phyloP scores from a whole-genome alignment of 345 rosid genomes.

The Streptanthus diversifolius region DNA sequence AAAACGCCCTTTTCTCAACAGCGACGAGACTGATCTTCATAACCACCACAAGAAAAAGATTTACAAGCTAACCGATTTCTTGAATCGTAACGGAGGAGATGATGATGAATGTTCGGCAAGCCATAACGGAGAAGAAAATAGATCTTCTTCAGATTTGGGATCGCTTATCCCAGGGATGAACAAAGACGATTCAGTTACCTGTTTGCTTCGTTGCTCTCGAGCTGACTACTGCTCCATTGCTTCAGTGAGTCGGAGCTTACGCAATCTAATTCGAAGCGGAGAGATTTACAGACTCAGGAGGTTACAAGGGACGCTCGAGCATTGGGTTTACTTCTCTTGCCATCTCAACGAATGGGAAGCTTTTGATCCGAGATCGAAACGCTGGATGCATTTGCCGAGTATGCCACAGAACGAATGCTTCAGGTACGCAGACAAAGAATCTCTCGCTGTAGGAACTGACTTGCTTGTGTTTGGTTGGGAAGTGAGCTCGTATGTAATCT shows the following conservation, averaged over 20 bases:
- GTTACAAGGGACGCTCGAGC: conserved; percentile 47
- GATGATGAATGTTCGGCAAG: background rate
- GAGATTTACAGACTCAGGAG: conserved; percentile 53
- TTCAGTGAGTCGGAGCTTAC: conserved; percentile 40
- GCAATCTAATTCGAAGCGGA: conserved; percentile 42
- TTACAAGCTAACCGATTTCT: conserved; percentile 9
- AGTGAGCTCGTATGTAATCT: conserved; percentile 37
- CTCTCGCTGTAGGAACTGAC: conserved; percentile 61
- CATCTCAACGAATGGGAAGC: conserved; percentile 71
- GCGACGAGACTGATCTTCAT: conserved; percentile 15
- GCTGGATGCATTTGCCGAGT: conserved; percentile 70
- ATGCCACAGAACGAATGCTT: conserved; percentile 55
- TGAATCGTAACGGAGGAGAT: background rate
- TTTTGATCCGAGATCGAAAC: conserved; percentile 54
- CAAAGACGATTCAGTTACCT: conserved; percentile 55
- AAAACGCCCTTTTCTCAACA: conserved; percentile 27
- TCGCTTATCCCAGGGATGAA: conserved; percentile 57
- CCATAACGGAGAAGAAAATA: conserved; percentile 19
- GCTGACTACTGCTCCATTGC: conserved; percentile 52
- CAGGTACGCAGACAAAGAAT: conserved; percentile 57
- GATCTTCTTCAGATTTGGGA: conserved; percentile 39
- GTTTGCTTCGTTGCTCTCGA: conserved; percentile 64
- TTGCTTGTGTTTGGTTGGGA: conserved; percentile 67
- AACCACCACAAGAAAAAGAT: conserved; percentile 14
- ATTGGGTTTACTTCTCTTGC: conserved; percentile 85